phyloP scores from a whole-genome alignment of 805 yeast species.

The Lachancea dasiensis region DNA sequence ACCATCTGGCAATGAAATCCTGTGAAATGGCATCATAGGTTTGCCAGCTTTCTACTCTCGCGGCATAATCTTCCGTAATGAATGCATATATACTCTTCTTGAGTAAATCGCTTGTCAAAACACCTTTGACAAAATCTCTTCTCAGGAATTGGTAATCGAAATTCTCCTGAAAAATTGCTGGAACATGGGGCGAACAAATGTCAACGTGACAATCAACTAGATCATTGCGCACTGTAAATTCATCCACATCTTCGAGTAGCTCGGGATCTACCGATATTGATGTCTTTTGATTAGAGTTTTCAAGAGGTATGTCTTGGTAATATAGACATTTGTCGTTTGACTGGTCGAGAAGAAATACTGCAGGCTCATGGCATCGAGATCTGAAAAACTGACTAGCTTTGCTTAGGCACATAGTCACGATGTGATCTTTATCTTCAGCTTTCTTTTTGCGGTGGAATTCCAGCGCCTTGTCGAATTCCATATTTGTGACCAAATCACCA shows the following conservation, averaged over 20 bases:
- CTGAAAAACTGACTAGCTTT: conserved; percentile 81
- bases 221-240: conserved; percentile 80
- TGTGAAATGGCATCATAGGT: conserved; percentile 89
- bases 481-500: conserved; percentile 93
- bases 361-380: conserved; percentile 79
- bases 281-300: conserved; percentile 40
- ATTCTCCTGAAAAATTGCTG: conserved; percentile 92
- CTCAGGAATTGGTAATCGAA: conserved; percentile 89
- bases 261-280: conserved; percentile 75
- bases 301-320: conserved; percentile 69
- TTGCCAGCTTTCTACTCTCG: conserved; percentile 92
- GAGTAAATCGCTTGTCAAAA: conserved; percentile 80
- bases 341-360: conserved; percentile 76
- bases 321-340: conserved; percentile 70
- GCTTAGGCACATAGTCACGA: conserved; percentile 88
- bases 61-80: conserved; percentile 78
- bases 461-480: conserved; percentile 70
- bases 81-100: conserved; percentile 89
- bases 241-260: conserved; percentile 64
- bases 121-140: conserved; percentile 85
- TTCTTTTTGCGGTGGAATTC: conserved; percentile 68
- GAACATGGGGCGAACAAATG: conserved; percentile 90
- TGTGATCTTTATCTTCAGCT: conserved; percentile 77
- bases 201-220: conserved; percentile 95
- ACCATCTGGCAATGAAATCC: conserved; percentile 86